Conservation (phyloP, 371 early-diverging fungal species). For the Rhizopus sp. region DNA sequence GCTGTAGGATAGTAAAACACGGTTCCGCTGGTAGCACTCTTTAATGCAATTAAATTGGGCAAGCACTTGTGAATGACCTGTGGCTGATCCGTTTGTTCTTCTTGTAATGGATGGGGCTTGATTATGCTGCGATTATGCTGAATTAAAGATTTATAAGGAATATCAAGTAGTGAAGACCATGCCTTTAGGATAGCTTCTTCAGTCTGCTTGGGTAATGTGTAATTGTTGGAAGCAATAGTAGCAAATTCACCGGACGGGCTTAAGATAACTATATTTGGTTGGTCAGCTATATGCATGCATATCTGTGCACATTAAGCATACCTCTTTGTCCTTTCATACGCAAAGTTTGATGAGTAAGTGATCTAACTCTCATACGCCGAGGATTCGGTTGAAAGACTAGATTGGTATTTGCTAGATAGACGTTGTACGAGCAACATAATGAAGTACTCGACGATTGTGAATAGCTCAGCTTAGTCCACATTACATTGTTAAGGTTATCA, state of each 20-base stretch:
- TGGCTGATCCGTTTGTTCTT: neutral
- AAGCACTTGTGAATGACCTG: neutral
- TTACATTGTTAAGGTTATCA: constrained; percentile 4
- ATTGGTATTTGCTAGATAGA: constrained; percentile 43
- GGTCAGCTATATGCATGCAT: neutral
- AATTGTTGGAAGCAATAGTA: constrained; percentile 15
- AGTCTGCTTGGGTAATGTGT: constrained; percentile 20
- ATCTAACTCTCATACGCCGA: constrained; percentile 33
- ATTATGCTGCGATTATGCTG: constrained; percentile 2
- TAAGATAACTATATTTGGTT: constrained; percentile 27
- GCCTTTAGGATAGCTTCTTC: constrained; percentile 27
- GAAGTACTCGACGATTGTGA: constrained; percentile 4
- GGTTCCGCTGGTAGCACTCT: constrained; percentile 3
- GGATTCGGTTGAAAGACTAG: constrained; percentile 44
- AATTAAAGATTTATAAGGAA: constrained; percentile 26
- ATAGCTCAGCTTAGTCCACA: neutral
- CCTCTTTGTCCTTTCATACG: constrained; percentile 28
- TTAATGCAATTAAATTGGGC: constrained; percentile 20
- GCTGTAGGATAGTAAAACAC: constrained; percentile 24
- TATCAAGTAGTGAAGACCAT: constrained; percentile 39
- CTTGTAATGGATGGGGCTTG: neutral
- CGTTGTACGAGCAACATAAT: constrained; percentile 38
- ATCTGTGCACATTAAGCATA: neutral
- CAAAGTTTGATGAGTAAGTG: constrained; percentile 23
- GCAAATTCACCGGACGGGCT: constrained; percentile 41